Base-by-base conservation (phyloP, 2,329 filamentous ascomycete species). In the Aspergillus puulaauensis region DNA sequence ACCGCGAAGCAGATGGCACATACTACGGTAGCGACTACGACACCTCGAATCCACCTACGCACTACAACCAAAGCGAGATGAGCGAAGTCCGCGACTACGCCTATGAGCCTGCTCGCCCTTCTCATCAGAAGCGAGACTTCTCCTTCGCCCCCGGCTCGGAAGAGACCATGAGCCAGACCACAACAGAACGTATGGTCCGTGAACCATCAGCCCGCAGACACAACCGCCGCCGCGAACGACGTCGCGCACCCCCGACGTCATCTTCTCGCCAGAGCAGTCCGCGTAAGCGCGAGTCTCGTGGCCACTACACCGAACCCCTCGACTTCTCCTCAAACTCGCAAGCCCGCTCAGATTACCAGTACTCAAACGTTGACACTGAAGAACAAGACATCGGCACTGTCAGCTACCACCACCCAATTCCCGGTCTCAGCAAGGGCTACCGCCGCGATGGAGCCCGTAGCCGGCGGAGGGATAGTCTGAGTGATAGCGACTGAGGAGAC, bases 1-100 rank as follows among this genome's bases (percentile, higher is more conserved):
- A 98, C 77, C 87, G 88, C 67, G 82, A 89, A 64, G 83, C 87
- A 44, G 93, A 97, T 65, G 90, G 88, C 60, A 90, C 86, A 59
- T 96, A 91, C 82, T 90, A 96, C 70, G 90, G 90, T 73, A 88
- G 88, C 49, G 86, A 88, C 64, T 84, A 83, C 69, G 87, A 86
- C 35, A 83, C 80, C n/a, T 85, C 86, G 39, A 83, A 65, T 80
- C 85, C 51, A 82, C 86, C 60, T 83, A 90, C 62, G 76, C 56
- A 79, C 57, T 77, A 76, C 58, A 69, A 77, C 65, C 69, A 78
- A 64, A 75, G 71, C 47, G 73, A 76, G 43, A 68, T 84, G 82
- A 54, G 79, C 67, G 72, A 85, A 79, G 59, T 72, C 35, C 74
- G 71, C 56, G 79, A 77, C 61, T 77, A 73, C 57, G 74, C 74